Evolutionary conservation across 257 asterid genomes (phyloP).

Genomic region (Nicotiana knightiana): DNA sequence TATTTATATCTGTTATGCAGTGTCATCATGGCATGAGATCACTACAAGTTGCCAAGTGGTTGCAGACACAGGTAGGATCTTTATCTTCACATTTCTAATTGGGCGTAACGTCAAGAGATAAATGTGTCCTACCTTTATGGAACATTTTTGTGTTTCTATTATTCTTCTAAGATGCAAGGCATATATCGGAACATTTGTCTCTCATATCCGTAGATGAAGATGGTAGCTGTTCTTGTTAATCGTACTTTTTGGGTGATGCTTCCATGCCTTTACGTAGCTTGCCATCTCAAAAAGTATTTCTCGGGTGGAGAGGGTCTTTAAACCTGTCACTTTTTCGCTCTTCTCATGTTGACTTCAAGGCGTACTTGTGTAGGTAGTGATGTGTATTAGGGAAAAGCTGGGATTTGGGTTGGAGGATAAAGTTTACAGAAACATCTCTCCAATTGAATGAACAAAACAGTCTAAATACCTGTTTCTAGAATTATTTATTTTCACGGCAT

Average conservation of each 20-base stretch:
- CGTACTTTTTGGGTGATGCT: neutral
- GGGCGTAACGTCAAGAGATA: neutral
- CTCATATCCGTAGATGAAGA: neutral
- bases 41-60: constrained; percentile 90
- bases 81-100: neutral
- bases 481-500: neutral
- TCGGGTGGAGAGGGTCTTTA: too few relatives aligned
- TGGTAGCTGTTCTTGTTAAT: neutral
- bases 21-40: constrained; percentile 96
- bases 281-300: too few relatives aligned
- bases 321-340: neutral
- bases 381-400: neutral
- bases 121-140: neutral
- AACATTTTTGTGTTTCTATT: constrained; percentile 7
- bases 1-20: constrained; percentile 36
- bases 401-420: neutral
- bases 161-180: neutral
- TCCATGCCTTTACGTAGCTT: neutral
- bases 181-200: neutral
- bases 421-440: neutral
- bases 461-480: neutral
- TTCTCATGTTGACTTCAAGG: neutral
- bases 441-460: neutral
- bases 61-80: constrained; percentile 75
- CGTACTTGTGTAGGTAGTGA: neutral